phyloP scores from a whole-genome alignment of 78 protist species.

The Dictyostelium intermedium region DNA sequence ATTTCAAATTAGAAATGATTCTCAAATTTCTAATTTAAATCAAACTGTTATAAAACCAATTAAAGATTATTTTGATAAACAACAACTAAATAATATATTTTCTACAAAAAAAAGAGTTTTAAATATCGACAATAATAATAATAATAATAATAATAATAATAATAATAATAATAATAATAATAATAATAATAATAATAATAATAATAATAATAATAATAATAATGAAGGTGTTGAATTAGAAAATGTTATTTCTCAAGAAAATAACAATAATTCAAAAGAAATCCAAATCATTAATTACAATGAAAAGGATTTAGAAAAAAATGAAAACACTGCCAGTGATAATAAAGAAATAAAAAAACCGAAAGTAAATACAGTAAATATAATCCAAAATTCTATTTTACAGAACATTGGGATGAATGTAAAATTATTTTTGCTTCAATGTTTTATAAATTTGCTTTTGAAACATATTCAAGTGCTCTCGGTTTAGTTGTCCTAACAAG shows the following conservation, averaged over 20 bases:
- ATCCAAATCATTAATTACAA: not conserved
- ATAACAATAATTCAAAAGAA: not conserved
- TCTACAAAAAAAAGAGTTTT: no score
- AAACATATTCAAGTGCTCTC: slow-evolving; percentile 54
- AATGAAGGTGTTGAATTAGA: not conserved
- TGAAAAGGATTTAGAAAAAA: not conserved
- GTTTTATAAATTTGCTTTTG: slow-evolving; percentile 62
- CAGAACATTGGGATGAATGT: slow-evolving; percentile 26
- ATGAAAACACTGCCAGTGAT: not conserved
- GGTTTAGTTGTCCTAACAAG: slow-evolving; percentile 27
- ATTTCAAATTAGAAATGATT: no score
- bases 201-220: not conserved
- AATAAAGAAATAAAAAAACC: not conserved
- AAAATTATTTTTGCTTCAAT: slow-evolving; percentile 35
- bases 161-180: not conserved
- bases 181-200: not conserved
- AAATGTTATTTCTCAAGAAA: not conserved
- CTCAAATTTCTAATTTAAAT: no score
- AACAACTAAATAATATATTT: no score
- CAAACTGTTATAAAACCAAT: no score
- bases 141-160: no score
- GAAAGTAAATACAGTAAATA: not conserved
- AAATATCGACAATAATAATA: no score
- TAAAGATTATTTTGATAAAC: no score
- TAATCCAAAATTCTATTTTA: slow-evolving; percentile 13